A percentile compares a stretch with the other conserved stretches of the same genome.
These are phyloP conservation scores for Otatea glauca DNA, from an alignment of 176 grass and related monocot genomes.

Conservation along the genomic window DNA sequence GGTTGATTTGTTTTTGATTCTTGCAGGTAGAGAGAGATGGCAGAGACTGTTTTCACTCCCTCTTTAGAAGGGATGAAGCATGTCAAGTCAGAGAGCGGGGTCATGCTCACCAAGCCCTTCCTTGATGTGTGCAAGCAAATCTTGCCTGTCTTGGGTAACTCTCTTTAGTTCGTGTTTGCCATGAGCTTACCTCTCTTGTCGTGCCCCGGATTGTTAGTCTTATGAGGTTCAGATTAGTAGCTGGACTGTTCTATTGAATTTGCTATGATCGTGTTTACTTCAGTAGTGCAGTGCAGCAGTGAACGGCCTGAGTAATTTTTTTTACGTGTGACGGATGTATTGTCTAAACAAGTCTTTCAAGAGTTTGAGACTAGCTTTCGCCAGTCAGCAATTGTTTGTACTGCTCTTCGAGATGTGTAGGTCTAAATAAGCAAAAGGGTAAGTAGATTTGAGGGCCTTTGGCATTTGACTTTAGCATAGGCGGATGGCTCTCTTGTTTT, in stretches of 20 bases:
- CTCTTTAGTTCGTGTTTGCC: neutral
- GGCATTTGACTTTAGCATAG: conserved; percentile 4
- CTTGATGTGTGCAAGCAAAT: conserved; percentile 97
- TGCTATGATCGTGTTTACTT: conserved; percentile 18
- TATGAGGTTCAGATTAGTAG: conserved; percentile 29
- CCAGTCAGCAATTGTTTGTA: neutral
- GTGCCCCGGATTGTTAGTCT: neutral
- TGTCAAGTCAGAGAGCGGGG: conserved; percentile 77
- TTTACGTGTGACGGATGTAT: neutral
- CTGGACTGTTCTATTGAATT: neutral
- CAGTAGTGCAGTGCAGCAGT: neutral
- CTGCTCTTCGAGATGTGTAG: neutral
- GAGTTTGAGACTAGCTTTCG: neutral
- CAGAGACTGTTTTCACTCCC: conserved; percentile 81
- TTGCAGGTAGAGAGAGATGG: conserved; percentile 73
- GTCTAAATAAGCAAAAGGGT: neutral
- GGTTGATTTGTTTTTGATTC: conserved; percentile 12
- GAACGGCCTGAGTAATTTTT: neutral
- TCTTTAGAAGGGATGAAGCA: conserved; percentile 98
- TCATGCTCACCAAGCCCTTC: conserved; percentile 87
- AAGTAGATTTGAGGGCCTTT: neutral
- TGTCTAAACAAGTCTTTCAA: neutral
- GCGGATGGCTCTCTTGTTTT: conserved; percentile 1
- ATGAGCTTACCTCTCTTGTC: conserved; percentile 18
- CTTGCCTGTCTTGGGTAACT: conserved; percentile 80